Evolutionary conservation across 352 stramenopile genomes (phyloP).

Genomic region (Globisporangium apiculatum): DNA sequence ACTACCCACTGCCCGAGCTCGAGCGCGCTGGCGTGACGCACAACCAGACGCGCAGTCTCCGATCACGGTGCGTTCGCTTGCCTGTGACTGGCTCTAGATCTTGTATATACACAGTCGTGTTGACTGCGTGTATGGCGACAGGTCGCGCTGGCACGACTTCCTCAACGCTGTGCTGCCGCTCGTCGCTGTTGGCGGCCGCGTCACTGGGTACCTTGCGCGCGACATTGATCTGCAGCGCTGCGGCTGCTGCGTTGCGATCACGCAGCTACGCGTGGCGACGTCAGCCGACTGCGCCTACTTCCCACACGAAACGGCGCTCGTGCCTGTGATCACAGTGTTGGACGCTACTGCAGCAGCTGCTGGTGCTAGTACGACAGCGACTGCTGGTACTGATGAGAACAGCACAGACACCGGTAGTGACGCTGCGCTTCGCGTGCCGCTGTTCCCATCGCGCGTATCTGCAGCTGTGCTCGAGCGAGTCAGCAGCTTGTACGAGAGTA

Average conservation of each 20-base stretch:
- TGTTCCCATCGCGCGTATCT: neutral
- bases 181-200: slow-evolving; percentile 32
- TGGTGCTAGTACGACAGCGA: too few relatives aligned
- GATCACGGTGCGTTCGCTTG: slow-evolving; percentile 1
- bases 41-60: slow-evolving; percentile 9
- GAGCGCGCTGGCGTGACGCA: slow-evolving; percentile 15
- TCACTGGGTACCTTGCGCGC: slow-evolving; percentile 63
- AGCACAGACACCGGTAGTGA: neutral
- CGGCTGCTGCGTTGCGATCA: slow-evolving; percentile 31
- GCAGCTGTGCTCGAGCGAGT: neutral
- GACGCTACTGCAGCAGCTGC: slow-evolving; percentile 17
- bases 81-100: neutral
- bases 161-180: slow-evolving; percentile 47
- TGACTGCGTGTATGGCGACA: slow-evolving; percentile 3
- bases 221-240: slow-evolving; percentile 34
- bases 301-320: slow-evolving; percentile 43
- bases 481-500: neutral
- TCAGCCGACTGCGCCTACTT: slow-evolving; percentile 60
- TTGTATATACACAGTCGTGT: neutral
- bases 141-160: slow-evolving; percentile 70
- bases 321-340: slow-evolving; percentile 53
- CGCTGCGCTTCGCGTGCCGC: neutral
- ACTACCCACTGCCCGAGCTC: slow-evolving; percentile 67
- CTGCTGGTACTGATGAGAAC: too few relatives aligned
- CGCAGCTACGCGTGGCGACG: slow-evolving; percentile 23